These are phyloP conservation scores for Knufia petricola DNA, from an alignment of 2,329 filamentous ascomycete species.

Conservation along the genomic window DNA sequence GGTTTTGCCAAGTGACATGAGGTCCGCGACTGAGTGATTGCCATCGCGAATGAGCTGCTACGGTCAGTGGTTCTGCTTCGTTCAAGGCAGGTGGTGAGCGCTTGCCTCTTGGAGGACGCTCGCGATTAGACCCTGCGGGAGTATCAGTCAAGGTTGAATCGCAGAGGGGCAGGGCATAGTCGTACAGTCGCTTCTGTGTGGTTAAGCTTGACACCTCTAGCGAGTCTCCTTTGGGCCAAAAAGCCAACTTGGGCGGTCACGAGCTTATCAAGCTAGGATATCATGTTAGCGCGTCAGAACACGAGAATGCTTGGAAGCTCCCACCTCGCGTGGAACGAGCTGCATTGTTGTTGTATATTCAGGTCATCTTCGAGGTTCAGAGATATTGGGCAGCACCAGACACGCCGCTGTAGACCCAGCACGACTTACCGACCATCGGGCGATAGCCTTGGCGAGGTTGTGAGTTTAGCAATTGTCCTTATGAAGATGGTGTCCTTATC, in stretches of 20 bases:
- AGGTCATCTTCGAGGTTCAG: no score
- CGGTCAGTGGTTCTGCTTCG: not conserved
- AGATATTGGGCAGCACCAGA: no score
- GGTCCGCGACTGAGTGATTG: slow-evolving; percentile 78
- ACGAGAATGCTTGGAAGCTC: not conserved
- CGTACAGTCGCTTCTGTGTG: slow-evolving; percentile 74
- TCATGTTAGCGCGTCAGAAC: not conserved
- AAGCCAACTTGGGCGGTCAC: slow-evolving; percentile 79
- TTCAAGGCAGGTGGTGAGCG: slow-evolving; percentile 4
- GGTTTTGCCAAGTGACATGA: slow-evolving; percentile 82
- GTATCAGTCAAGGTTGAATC: slow-evolving; percentile 7
- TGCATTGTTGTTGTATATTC: slow-evolving; percentile 28
- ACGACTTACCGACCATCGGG: no score
- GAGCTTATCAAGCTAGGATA: slow-evolving; percentile 79
- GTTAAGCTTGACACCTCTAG: slow-evolving; percentile 79
- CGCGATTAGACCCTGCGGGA: slow-evolving; percentile 49
- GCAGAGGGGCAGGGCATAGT: slow-evolving; percentile 13
- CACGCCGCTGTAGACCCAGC: no score
- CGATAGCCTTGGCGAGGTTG: no score
- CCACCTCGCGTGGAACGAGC: slow-evolving; percentile 39
- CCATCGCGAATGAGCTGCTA: slow-evolving; percentile 84
- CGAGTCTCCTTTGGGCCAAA: slow-evolving; percentile 78
- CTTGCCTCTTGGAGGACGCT: slow-evolving; percentile 76
- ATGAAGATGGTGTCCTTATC: not conserved
- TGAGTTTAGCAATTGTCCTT: no score